Evolutionary conservation across 2,329 filamentous ascomycete species (phyloP).

Genomic region (Mariannaea sp.): DNA sequence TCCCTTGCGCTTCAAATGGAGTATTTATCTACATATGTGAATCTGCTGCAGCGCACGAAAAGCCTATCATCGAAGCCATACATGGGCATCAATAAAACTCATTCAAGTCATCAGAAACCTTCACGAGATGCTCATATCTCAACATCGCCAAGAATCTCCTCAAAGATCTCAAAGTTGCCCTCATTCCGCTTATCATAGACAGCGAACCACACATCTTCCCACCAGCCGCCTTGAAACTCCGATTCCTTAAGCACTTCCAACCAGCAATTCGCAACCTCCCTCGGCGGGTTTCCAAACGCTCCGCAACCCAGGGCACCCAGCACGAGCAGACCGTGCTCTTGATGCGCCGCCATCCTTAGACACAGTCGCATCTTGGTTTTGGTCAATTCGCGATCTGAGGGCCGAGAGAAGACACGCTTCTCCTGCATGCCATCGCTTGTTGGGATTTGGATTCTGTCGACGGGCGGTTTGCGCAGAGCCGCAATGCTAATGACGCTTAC

Average conservation of each 20-base stretch:
- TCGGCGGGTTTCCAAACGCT: constrained; percentile 65
- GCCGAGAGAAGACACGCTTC: constrained; percentile 47
- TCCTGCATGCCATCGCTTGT: constrained; percentile 32
- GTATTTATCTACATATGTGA: too few relatives aligned
- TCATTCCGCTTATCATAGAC: constrained; percentile 54
- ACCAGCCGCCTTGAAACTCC: constrained; percentile 69
- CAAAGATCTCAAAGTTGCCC: constrained; percentile 58
- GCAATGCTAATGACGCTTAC: constrained; percentile 66
- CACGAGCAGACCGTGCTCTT: constrained; percentile 63
- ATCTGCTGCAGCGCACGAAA: too few relatives aligned
- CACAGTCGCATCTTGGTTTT: constrained; percentile 67
- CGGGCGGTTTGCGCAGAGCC: constrained; percentile 52
- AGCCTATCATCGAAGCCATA: too few relatives aligned
- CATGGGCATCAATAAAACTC: too few relatives aligned
- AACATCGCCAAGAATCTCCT: constrained; percentile 46
- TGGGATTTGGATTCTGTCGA: constrained; percentile 23
- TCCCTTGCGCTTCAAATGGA: too few relatives aligned
- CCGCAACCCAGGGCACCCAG: constrained; percentile 73
- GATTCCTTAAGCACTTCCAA: constrained; percentile 61
- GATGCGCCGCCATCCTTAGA: constrained; percentile 62
- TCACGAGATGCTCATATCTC: constrained; percentile 37
- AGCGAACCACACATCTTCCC: constrained; percentile 67
- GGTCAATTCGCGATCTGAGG: constrained; percentile 56
- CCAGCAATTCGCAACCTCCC: constrained; percentile 67
- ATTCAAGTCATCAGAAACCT: too few relatives aligned